phyloP scores from a whole-genome alignment of 78 protist species.

The Dictyostelium capitatum region DNA sequence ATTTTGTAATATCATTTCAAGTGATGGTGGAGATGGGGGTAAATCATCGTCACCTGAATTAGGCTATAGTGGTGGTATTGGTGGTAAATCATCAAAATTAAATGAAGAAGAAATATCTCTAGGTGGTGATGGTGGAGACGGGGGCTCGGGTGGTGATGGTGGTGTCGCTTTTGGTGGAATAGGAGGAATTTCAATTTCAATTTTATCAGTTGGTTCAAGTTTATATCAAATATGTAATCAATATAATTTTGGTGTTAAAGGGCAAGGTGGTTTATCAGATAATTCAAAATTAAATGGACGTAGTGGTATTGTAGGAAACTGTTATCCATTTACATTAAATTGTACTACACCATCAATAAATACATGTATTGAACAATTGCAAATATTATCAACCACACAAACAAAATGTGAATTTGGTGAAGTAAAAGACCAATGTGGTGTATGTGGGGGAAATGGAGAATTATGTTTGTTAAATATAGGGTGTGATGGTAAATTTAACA shows the following conservation, averaged over 20 bases:
- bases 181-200: neutral
- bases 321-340: neutral
- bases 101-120: neutral
- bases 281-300: neutral
- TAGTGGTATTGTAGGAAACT: neutral
- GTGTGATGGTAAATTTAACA: slow-evolving; percentile 49
- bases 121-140: slow-evolving; percentile 15
- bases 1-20: slow-evolving; percentile 7
- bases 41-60: neutral
- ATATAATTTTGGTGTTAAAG: neutral
- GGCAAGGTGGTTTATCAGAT: neutral
- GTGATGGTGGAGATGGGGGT: slow-evolving; percentile 35
- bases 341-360: neutral
- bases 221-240: neutral
- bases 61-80: slow-evolving; percentile 18
- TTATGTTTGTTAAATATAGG: slow-evolving; percentile 20
- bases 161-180: neutral
- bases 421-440: slow-evolving; percentile 13
- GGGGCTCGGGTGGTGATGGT: slow-evolving; percentile 11
- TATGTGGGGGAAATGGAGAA: slow-evolving; percentile 58
- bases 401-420: slow-evolving; percentile 35
- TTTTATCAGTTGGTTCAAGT: neutral
- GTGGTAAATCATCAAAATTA: neutral
- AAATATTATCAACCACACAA: neutral
- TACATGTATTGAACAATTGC: neutral